Conservation (phyloP, 2,329 filamentous ascomycete genomes). For the Diatrype stigma region DNA sequence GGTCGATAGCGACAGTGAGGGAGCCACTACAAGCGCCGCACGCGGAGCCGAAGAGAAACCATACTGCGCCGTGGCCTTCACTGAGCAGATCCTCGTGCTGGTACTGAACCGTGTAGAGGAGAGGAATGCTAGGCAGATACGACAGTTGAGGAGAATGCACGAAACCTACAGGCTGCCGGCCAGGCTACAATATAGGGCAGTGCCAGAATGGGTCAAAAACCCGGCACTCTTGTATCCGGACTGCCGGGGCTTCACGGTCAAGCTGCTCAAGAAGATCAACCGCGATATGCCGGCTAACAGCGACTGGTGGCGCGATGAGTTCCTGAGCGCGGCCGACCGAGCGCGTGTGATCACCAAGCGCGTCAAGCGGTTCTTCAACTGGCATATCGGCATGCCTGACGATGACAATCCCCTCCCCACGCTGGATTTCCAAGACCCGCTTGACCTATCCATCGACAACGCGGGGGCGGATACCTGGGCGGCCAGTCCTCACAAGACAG, state of each 20-base stretch:
- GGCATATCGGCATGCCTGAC: neutral
- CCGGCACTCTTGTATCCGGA: neutral
- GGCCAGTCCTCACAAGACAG: neutral
- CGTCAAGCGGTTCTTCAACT: neutral
- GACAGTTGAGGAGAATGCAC: neutral
- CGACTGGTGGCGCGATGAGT: neutral
- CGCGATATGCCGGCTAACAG: neutral
- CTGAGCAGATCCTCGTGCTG: neutral
- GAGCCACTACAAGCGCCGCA: no score
- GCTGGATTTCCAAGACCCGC: neutral
- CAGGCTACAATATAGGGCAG: neutral
- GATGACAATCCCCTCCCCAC: neutral
- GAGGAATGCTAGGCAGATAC: neutral
- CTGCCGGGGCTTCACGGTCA: neutral
- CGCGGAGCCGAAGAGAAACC: neutral
- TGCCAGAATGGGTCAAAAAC: neutral
- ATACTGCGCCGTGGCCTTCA: neutral
- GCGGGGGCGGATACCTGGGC: neutral
- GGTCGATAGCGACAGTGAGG: no score
- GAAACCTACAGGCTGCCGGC: neutral
- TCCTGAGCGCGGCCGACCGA: neutral
- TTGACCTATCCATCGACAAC: no score
- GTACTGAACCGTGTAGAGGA: neutral
- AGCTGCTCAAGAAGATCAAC: neutral
- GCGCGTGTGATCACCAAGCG: neutral